Evolutionary conservation across 306 rosid genomes (phyloP), one percentile per base, ranked within the genome.

Genomic region (Aeschynomene evenia): DNA sequence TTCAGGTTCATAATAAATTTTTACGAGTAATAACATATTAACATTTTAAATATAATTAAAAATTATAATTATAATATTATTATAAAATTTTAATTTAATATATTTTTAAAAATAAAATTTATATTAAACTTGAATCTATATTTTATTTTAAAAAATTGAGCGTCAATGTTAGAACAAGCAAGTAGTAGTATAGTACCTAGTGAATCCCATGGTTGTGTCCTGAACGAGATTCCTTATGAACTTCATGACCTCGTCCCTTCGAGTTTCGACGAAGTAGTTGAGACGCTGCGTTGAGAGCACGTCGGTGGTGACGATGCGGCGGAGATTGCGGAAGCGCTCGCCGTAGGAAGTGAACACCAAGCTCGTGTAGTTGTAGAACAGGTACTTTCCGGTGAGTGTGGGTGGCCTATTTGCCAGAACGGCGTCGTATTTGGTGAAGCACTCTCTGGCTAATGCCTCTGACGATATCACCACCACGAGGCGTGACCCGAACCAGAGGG

Each of bases 271-370:
- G 37, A 77, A 79, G 3, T 62, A 23, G 34, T 36, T 42, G 6
- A 68, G 24, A 5, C 73, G 37, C 2, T 36, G 63, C 1, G 81
- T 0, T 4, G 89, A 85, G 39, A 79, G 78, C 40, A 85, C 73
- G 9, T 85, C 84, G 0, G 40, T 26, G 24, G 82, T n/a, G 23
- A 65, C 65, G 6, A 85, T 75, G 24, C 85, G 84, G 19, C 87
- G 90, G 7, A 85, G 82, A 66, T 80, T 85, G 19, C 83, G 85
- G 82, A 80, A 85, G 64, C 77, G 85, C 19, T 82, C 87, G 1
- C 87, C 85, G 46, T 80, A 75, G 11, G 83, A 40, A 23, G 86
- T 1, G 10, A 7, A 1, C 0, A 4, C n/a, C 28, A 81, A 1
- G 50, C 62, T 72, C 40, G 82, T 81, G 71, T 52, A 21, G 73